phyloP scores from a whole-genome alignment of 768 basidiomycete genomes.

The Chalciporus piperatus region DNA sequence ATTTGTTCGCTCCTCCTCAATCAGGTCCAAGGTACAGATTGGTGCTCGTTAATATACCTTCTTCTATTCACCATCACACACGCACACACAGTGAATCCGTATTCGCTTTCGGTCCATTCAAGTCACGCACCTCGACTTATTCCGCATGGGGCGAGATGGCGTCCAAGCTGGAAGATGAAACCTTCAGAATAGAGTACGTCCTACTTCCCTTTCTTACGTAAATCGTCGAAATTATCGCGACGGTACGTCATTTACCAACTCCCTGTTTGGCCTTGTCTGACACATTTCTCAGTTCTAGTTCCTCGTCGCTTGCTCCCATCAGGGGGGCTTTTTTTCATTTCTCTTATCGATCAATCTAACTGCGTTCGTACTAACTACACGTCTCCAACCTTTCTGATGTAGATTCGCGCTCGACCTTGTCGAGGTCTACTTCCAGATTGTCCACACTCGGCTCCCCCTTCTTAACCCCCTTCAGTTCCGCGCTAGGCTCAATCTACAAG shows the following conservation, averaged over 20 bases:
- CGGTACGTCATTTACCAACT: conserved; percentile 22
- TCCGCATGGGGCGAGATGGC: conserved; percentile 77
- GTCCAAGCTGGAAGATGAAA: conserved; percentile 64
- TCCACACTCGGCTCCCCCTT: conserved; percentile 84
- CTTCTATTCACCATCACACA: conserved; percentile 13
- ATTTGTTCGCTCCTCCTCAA: conserved; percentile 76
- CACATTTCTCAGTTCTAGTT: conserved; percentile 10
- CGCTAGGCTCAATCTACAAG: conserved; percentile 54
- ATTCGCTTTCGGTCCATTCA: conserved; percentile 29
- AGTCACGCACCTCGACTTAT: conserved; percentile 48
- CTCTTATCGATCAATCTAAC: conserved; percentile 24
- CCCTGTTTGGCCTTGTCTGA: conserved; percentile 24
- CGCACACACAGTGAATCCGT: conserved; percentile 37
- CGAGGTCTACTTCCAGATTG: conserved; percentile 92
- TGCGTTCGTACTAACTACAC: conserved; percentile 10
- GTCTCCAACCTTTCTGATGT: conserved; percentile 12
- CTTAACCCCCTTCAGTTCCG: conserved; percentile 84
- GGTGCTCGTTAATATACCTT: conserved; percentile 14
- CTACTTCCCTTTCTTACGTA: conserved; percentile 33
- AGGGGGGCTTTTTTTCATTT: conserved; percentile 26
- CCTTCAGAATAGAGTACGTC: conserved; percentile 81
- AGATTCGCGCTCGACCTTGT: conserved; percentile 92
- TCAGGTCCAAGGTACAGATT: conserved; percentile 38
- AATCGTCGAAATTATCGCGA: conserved; percentile 17
- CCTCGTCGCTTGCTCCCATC: conserved; percentile 12